Conservation (phyloP, 768 basidiomycete species). For the Termitomyces bulborhizus region DNA sequence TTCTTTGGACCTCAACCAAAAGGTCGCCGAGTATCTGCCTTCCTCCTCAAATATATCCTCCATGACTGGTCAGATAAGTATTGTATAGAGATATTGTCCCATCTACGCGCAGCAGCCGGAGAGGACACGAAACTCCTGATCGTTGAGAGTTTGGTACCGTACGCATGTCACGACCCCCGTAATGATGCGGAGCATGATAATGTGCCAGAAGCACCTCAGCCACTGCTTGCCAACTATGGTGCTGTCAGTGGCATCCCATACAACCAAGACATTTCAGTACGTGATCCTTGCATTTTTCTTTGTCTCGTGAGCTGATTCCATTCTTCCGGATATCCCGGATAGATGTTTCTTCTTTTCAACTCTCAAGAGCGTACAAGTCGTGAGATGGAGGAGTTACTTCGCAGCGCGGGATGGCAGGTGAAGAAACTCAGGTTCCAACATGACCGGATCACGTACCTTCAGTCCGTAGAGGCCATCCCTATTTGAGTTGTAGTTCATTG, state of each 20-base stretch:
- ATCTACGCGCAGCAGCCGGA: neutral
- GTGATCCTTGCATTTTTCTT: neutral
- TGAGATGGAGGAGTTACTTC: slow-evolving; percentile 22
- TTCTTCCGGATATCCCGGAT: slow-evolving; percentile 7
- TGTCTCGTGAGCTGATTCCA: neutral
- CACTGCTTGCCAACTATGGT: slow-evolving; percentile 34
- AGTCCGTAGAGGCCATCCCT: neutral
- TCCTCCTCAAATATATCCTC: slow-evolving; percentile 3
- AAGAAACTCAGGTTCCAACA: neutral
- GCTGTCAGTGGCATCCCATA: slow-evolving; percentile 28
- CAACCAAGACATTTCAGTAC: neutral
- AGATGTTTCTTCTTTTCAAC: slow-evolving; percentile 35
- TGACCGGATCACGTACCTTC: neutral
- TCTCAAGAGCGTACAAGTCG: slow-evolving; percentile 30
- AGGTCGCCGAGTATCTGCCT: slow-evolving; percentile 1
- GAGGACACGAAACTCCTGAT: slow-evolving; percentile 4
- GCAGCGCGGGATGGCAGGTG: slow-evolving; percentile 27
- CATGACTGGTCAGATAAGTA: slow-evolving; percentile 9
- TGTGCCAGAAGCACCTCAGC: slow-evolving; percentile 15
- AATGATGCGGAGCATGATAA: neutral
- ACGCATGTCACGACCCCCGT: slow-evolving; percentile 2
- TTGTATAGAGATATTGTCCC: slow-evolving; percentile 1
- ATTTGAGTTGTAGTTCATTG: neutral
- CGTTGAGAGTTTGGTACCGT: slow-evolving; percentile 1
- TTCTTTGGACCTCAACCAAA: neutral